A percentile compares a stretch with the other conserved stretches of the same genome.
These are phyloP conservation scores for Dendrobium chrysotoxum DNA, from an alignment of 106 monocot species.

Conservation along the genomic window DNA sequence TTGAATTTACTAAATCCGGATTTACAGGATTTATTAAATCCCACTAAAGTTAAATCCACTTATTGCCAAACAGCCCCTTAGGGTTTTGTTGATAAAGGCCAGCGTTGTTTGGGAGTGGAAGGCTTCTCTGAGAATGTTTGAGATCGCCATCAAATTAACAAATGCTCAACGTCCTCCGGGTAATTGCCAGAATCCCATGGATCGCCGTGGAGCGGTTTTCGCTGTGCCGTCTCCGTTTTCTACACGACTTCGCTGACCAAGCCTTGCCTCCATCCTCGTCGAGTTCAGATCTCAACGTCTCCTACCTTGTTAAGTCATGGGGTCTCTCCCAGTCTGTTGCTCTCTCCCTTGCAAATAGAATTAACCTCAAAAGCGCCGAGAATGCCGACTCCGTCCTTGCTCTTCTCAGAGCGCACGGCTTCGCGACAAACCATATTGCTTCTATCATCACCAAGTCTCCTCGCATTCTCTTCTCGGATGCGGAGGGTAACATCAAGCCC, in stretches of 20 bases:
- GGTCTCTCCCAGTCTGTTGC: slow-evolving; percentile 21
- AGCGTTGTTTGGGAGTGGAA: too few species aligned
- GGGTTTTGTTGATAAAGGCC: too few species aligned
- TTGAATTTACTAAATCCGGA: too few species aligned
- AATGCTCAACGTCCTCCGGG: neutral
- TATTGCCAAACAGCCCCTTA: too few species aligned
- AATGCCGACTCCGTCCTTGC: slow-evolving; percentile 13
- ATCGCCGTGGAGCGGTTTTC: too few species aligned
- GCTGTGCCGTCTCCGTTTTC: neutral
- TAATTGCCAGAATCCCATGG: too few species aligned
- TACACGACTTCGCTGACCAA: neutral
- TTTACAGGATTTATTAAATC: too few species aligned
- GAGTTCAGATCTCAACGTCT: slow-evolving; percentile 1
- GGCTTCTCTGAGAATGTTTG: too few species aligned
- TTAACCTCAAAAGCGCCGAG: slow-evolving; percentile 12
- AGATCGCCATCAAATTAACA: too few species aligned
- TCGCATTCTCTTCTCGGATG: slow-evolving; percentile 4
- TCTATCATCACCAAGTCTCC: slow-evolving; percentile 17
- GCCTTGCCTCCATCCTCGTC: neutral
- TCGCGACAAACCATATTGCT: slow-evolving; percentile 25
- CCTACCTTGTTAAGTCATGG: slow-evolving; percentile 18
- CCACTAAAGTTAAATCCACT: too few species aligned
- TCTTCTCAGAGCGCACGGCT: slow-evolving; percentile 21
- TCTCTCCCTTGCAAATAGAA: slow-evolving; percentile 6
- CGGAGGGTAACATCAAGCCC: slow-evolving; percentile 17